phyloP scores from a whole-genome alignment of 208 protist species.

The Leishmania arabica region DNA sequence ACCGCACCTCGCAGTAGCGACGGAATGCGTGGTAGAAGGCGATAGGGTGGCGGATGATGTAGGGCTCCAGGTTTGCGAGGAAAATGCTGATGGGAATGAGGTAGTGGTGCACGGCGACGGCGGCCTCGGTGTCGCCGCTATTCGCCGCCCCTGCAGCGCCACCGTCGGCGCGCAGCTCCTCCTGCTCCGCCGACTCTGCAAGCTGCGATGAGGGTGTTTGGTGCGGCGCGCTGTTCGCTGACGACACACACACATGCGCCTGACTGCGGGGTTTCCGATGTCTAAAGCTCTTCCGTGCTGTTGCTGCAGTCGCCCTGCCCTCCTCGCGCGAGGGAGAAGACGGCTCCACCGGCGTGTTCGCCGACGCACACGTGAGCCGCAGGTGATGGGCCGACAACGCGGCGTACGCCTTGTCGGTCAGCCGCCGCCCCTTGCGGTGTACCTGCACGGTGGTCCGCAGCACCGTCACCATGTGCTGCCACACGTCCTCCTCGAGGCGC shows the following conservation, averaged over 20 bases:
- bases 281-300: not conserved
- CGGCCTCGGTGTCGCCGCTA: conserved; percentile 5
- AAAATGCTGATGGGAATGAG: conserved; percentile 38
- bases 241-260: not conserved
- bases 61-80: conserved; percentile 33
- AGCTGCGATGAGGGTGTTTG: not conserved
- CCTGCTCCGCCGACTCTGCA: not conserved
- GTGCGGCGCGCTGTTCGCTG: not conserved
- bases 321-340: not conserved
- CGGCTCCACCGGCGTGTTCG: not conserved
- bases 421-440: conserved; percentile 18
- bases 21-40: conserved; percentile 34
- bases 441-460: conserved; percentile 21
- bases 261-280: not conserved
- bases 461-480: conserved; percentile 34
- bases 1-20: conserved; percentile 39
- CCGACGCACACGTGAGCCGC: conserved; percentile 9
- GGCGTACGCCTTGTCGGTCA: conserved; percentile 25
- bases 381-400: conserved; percentile 8
- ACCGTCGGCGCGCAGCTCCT: not conserved
- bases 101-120: conserved; percentile 15
- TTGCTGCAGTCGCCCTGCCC: not conserved
- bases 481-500: conserved; percentile 29
- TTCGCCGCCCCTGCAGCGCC: not conserved
- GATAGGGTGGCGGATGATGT: conserved; percentile 24